Base-by-base conservation (phyloP, 768 basidiomycete genomes). In the Suillus brevipes region DNA sequence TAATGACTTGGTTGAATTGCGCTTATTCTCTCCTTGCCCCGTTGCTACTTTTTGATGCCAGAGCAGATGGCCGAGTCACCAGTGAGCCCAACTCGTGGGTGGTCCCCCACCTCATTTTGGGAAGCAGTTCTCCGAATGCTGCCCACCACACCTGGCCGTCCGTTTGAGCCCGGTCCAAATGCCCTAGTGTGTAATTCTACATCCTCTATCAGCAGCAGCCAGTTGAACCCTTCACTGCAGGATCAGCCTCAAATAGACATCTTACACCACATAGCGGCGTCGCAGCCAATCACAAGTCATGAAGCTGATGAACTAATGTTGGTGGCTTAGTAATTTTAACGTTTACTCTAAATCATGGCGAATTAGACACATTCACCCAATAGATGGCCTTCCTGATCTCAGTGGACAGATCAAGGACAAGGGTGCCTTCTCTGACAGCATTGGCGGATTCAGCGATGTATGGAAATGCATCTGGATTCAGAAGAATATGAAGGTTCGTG, bases 381-480 rank as follows among this genome's bases (percentile, higher is more conserved):
- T 42, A 10, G 58, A 59, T 2, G 58, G 38, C 25, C 38, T 59
- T 42, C 23, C 23, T 62, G 60, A 64, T 36, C 63, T 64, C 14
- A 62, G 60, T 64, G 61, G 63, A 7, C 60, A 64, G 23, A 64
- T 64, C 5, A 64, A 8, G 25, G 70, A 72, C 55, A 72, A 76
- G 47, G 78, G 74, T 13, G 71, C 70, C 43, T 68, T 52, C 31
- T 20, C 81, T 2, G 73, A 76, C 55, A 79, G 80, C 0, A 78
- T 78, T 65, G 82, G 82, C 9, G 82, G 81, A 13, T 82, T 80
- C 67, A 77, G 79, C 16, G 82, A 83, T 68, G 76, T 82, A 20
- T 83, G 78, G 78, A 78, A 71, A 60, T 79, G 78, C 2, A 68
- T 71, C 7, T 81, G 78, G 80, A 10, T 38, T 20, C 6, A 12